These are phyloP conservation scores for Echinochloa phyllopogon DNA, from an alignment of 176 grass and related monocot species.

Conservation along the genomic window DNA sequence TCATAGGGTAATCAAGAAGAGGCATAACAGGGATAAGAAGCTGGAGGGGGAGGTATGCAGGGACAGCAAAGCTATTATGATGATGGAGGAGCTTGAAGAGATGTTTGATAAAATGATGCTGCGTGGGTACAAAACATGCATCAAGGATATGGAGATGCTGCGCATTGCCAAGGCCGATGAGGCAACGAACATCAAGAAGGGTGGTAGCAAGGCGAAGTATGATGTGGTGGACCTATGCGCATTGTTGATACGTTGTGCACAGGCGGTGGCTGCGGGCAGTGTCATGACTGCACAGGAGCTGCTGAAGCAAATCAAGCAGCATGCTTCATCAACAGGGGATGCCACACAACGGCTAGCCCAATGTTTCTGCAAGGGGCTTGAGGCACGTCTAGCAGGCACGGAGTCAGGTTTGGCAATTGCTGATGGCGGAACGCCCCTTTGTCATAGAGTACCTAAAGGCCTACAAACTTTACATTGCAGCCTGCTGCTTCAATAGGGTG, in stretches of 20 bases:
- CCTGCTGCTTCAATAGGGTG: conserved; percentile 41
- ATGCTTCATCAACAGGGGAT: conserved; percentile 56
- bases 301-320: conserved; percentile 58
- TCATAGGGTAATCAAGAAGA: conserved; percentile 39
- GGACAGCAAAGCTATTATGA: conserved; percentile 38
- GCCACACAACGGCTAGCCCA: conserved; percentile 64
- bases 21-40: conserved; percentile 14
- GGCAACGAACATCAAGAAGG: neutral
- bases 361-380: conserved; percentile 58
- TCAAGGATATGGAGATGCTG: conserved; percentile 37
- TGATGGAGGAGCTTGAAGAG: conserved; percentile 39
- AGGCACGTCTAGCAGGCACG: conserved; percentile 63
- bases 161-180: conserved; percentile 24
- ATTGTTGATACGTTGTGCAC: conserved; percentile 57
- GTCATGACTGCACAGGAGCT: conserved; percentile 36
- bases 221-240: conserved; percentile 62
- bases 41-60: conserved; percentile 39
- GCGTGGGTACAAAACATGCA: neutral
- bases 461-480: conserved; percentile 43
- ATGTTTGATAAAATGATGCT: conserved; percentile 56
- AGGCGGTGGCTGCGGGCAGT: conserved; percentile 53
- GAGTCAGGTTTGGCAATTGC: conserved; percentile 43
- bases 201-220: neutral
- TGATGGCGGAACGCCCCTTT: conserved; percentile 24
- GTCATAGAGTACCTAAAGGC: conserved; percentile 33